Base-by-base conservation (phyloP, 768 basidiomycete genomes). In the Polyporus arcularius region DNA sequence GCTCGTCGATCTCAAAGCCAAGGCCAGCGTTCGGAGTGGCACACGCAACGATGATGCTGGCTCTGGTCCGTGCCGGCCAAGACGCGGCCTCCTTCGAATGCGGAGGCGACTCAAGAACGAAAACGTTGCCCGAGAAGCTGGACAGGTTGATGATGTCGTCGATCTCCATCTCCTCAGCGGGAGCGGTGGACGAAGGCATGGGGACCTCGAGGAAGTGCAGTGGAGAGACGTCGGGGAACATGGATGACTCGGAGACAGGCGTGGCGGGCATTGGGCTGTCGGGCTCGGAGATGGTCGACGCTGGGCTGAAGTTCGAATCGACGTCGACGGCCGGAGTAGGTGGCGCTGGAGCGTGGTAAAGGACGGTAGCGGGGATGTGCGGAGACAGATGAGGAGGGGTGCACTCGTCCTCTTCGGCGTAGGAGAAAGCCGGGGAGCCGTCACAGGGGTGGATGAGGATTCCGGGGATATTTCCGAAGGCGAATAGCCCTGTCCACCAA, bases 371-470 rank as follows among this genome's bases (percentile, higher is more conserved):
- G 15, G 21, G 9, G 26, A 15, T 30, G 46, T 12, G 28, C 18
- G 21, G 14, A 26, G 46, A 21, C 3, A 26, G 6, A 30, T 11
- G 12, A 9, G 21, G 4, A 15, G 18, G 46, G 21, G 6, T 48
- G 46, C 7, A 48, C 21, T 28, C 21, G 46, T 48, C 46, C 21
- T 28, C 21, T 18, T 48, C 46, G 21, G 8, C 5, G 46, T 28
- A 28, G 9, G 49, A 51, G 49, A 51, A 51, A 8, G 49, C 10
- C 15, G 50, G 50, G 5, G 15, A 31, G 32, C 50, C 50, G 4
- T 52, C 50, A 31, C 50, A 52, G n/a, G 50, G 50, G 38, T 52
- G 50, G 2, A 52, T 21, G 50, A 52, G 32, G 38, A 52, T 52
- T 18, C 9, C 28, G 9, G 50, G 50, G n/a, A 52, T 11, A 26